Percentiles rank a stretch among this genome's conserved stretches.
Evolutionary conservation across 1,284 basidiomycete genomes (phyloP).

Genomic region (Moesziomyces parantarcticus): DNA sequence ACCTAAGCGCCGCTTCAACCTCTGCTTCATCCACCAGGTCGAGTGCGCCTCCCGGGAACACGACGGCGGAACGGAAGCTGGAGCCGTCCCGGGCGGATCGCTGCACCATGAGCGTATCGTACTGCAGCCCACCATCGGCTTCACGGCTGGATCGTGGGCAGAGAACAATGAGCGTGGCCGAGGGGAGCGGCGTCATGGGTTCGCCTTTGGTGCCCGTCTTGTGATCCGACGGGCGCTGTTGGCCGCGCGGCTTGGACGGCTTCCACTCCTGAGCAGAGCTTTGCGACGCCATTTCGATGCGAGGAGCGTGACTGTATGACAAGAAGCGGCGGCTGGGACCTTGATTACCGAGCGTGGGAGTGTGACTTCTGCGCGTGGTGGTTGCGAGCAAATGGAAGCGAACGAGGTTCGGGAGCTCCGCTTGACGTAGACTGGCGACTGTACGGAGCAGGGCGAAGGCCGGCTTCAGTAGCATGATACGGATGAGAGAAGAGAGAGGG

Average conservation of each 20-base stretch:
- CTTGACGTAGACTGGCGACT: background rate
- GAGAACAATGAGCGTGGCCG: constrained; percentile 59
- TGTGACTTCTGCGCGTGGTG: background rate
- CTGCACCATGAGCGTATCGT: constrained; percentile 58
- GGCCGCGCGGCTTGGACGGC: constrained; percentile 41
- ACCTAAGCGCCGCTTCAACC: constrained; percentile 21
- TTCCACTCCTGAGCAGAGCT: constrained; percentile 29
- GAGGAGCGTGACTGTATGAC: constrained; percentile 14
- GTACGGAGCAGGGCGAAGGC: constrained; percentile 17
- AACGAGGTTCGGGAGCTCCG: constrained; percentile 15
- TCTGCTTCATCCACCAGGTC: constrained; percentile 53
- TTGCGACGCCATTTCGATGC: constrained; percentile 28
- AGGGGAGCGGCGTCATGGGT: constrained; percentile 61
- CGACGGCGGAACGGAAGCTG: constrained; percentile 60
- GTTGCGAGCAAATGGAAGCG: background rate
- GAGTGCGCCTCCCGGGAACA: constrained; percentile 62
- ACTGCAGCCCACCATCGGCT: constrained; percentile 9
- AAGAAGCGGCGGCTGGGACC: background rate
- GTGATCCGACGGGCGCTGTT: constrained; percentile 49
- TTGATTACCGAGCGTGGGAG: constrained; percentile 16
- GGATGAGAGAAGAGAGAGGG: background rate
- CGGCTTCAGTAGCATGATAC: constrained; percentile 24
- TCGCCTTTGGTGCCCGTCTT: constrained; percentile 53
- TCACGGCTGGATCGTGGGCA: constrained; percentile 37
- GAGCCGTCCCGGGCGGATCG: constrained; percentile 53